These are phyloP conservation scores for Saccharomyces kudriavzevii DNA, from an alignment of 805 yeast genomes.

Conservation along the genomic window DNA sequence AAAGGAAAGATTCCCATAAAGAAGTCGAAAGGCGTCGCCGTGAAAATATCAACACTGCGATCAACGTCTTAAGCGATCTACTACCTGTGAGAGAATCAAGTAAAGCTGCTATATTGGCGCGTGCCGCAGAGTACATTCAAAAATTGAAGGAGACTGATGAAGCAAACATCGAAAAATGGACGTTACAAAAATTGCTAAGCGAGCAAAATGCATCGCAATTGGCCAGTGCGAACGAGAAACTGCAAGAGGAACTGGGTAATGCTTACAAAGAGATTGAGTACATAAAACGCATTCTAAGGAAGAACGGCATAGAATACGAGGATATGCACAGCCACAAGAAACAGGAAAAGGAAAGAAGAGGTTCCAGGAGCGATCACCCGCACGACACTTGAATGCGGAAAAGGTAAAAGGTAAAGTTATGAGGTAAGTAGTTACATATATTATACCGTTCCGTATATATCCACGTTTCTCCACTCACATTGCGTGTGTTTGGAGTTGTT, in stretches of 20 bases:
- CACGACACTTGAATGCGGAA: background rate
- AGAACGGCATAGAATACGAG: constrained; percentile 8
- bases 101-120: constrained; percentile 79
- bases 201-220: constrained; percentile 88
- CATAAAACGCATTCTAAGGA: constrained; percentile 48
- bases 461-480: background rate
- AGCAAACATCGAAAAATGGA: constrained; percentile 88
- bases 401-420: too few species aligned
- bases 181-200: constrained; percentile 81
- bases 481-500: background rate
- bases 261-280: constrained; percentile 88
- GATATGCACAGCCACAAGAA: background rate
- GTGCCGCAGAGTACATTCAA: constrained; percentile 86
- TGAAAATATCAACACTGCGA: constrained; percentile 82
- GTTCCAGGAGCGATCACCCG: background rate
- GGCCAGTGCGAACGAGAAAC: constrained; percentile 74
- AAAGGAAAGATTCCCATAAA: constrained; percentile 84
- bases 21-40: constrained; percentile 92
- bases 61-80: constrained; percentile 65
- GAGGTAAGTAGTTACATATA: background rate
- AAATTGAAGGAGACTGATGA: constrained; percentile 84
- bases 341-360: background rate
- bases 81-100: constrained; percentile 74
- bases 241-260: constrained; percentile 79
- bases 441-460: background rate